phyloP scores from a whole-genome alignment of 129 eudicot genomes.

The Daucus carota region DH1_v3.0 NC_030387.2:34726001-34726500 shows the following conservation, averaged over 20 bases:
- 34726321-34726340: constrained; percentile 62
- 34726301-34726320: constrained; percentile 81
- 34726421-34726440: constrained; percentile 68
- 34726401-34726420: constrained; percentile 77
- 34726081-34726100: constrained; percentile 92
- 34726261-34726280: neutral
- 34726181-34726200: constrained; percentile 8
- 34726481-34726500: constrained; percentile 32
- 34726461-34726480: constrained; percentile 41
- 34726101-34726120: constrained; percentile 92
- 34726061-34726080: constrained; percentile 84
- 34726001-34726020: neutral
- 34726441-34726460: constrained; percentile 74
- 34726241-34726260: neutral
- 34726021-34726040: neutral
- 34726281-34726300: constrained; percentile 87
- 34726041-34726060: constrained; percentile 20
- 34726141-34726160: constrained; percentile 99
- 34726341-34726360: constrained; percentile 73
- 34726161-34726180: constrained; percentile 91
- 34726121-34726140: constrained; percentile 96
- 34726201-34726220: neutral
- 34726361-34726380: constrained; percentile 83
- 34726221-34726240: neutral
- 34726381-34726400: constrained; percentile 88